These are phyloP conservation scores for Immersiporthe knoxdaviesiana DNA, from an alignment of 2,329 filamentous ascomycete species.

Conservation along the genomic window DNA sequence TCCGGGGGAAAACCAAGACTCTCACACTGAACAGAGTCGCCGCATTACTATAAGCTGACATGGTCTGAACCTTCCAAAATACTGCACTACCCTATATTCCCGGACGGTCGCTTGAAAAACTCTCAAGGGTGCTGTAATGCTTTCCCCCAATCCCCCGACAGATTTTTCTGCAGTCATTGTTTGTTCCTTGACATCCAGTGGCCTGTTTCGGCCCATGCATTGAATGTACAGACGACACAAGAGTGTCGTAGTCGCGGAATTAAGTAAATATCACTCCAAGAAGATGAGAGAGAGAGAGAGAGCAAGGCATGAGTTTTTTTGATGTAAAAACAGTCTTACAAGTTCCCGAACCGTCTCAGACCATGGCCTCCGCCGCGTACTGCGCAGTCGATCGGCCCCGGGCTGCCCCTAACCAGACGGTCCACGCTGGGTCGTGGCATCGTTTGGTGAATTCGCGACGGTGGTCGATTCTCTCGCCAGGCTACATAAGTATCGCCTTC, in stretches of 20 bases:
- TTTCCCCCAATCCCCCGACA: neutral
- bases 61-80: neutral
- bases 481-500: neutral
- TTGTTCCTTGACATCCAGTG: neutral
- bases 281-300: neutral
- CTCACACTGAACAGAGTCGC: neutral
- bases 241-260: neutral
- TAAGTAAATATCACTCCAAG: neutral
- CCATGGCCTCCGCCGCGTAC: neutral
- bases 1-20: neutral
- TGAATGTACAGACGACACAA: neutral
- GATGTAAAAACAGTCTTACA: neutral
- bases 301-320: neutral
- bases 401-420: neutral
- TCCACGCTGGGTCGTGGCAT: neutral
- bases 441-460: neutral
- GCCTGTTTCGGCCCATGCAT: constrained; percentile 1
- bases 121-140: neutral
- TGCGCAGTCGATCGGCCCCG: neutral
- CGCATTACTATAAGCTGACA: constrained; percentile 6
- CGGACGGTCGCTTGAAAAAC: too few species aligned
- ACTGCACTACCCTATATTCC: neutral
- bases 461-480: neutral
- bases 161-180: neutral
- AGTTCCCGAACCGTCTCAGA: neutral